Evolutionary conservation across 2,329 filamentous ascomycete species (phyloP).

Genomic region (Diaporthe amygdali): DNA sequence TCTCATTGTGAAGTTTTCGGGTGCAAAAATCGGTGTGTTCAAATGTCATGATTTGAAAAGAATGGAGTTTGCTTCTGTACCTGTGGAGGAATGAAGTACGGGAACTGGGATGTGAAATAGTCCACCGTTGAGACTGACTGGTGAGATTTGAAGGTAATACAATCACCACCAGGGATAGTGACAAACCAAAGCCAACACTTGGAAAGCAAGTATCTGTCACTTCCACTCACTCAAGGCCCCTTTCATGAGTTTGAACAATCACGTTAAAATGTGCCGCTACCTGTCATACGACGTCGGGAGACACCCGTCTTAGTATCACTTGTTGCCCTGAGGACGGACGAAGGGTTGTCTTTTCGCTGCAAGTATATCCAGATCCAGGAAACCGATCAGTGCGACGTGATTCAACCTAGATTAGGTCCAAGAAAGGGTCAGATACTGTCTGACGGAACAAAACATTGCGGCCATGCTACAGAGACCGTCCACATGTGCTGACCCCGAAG

Average conservation of each 20-base stretch:
- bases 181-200: background rate
- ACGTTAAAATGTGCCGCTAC: background rate
- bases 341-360: background rate
- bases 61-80: background rate
- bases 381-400: background rate
- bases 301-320: constrained; percentile 13
- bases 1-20: background rate
- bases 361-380: background rate
- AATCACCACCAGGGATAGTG: background rate
- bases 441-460: background rate
- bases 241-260: background rate
- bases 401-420: background rate
- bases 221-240: too few relatives aligned
- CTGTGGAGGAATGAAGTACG: background rate
- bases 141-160: background rate
- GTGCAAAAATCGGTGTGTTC: background rate
- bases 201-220: background rate
- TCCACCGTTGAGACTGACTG: background rate
- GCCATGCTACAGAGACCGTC: background rate
- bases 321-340: background rate
- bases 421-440: background rate
- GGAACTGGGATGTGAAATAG: background rate
- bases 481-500: background rate
- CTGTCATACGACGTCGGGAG: constrained; percentile 10
- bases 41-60: background rate